Conservation (phyloP, 2,329 filamentous ascomycete species). For the Scedosporium boydii region DNA sequence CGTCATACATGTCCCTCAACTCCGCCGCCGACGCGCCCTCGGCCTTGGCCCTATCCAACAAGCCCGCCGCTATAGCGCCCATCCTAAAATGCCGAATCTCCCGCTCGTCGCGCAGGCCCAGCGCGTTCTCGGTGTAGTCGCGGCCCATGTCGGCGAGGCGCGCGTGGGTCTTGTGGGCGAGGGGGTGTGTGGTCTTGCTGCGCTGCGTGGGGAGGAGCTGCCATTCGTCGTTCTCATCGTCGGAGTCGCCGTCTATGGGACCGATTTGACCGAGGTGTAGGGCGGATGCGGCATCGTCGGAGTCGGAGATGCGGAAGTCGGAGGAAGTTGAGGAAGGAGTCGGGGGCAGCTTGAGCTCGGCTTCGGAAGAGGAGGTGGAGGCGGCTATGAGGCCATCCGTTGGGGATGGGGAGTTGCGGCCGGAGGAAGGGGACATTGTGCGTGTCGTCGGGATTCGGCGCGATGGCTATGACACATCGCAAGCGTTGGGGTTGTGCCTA, state of each 20-base stretch:
- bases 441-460: background rate
- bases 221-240: slow-evolving; percentile 3
- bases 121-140: background rate
- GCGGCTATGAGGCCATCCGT: background rate
- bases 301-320: background rate
- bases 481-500: too few relatives aligned
- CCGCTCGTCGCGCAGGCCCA: background rate
- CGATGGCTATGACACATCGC: background rate
- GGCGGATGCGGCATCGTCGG: background rate
- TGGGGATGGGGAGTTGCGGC: background rate
- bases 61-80: background rate
- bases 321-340: background rate
- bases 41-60: slow-evolving; percentile 1
- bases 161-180: background rate
- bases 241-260: slow-evolving; percentile 2
- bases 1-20: background rate
- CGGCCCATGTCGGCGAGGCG: slow-evolving; percentile 2
- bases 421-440: background rate
- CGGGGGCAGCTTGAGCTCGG: background rate
- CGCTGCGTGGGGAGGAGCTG: background rate
- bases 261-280: background rate
- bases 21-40: background rate
- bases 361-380: background rate
- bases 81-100: slow-evolving; percentile 1
- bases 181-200: background rate